Conservation (phyloP, 2,329 filamentous ascomycete genomes). For the Cladosporium sp. region DNA sequence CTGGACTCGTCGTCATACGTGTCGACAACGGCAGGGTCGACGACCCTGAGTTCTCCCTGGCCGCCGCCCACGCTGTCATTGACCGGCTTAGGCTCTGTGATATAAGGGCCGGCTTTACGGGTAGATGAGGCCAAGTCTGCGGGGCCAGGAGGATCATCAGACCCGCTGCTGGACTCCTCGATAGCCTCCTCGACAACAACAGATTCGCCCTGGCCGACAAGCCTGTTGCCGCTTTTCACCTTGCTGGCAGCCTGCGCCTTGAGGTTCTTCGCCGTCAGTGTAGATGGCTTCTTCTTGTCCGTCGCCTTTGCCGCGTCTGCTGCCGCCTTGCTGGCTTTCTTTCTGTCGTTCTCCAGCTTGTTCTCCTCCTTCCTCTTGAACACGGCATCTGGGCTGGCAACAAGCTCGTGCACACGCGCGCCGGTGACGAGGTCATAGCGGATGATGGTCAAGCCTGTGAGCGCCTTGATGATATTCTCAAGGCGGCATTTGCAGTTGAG, state of each 20-base stretch:
- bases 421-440: not conserved
- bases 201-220: not conserved
- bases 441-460: not conserved
- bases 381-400: not conserved
- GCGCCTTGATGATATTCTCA: not conserved
- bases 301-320: not conserved
- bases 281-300: not conserved
- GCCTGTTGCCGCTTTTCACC: not conserved
- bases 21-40: too few relatives aligned
- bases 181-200: not conserved
- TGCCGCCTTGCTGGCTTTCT: not conserved
- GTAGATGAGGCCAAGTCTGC: not conserved
- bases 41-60: not conserved
- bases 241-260: not conserved
- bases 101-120: not conserved
- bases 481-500: not conserved
- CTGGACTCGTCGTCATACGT: not conserved
- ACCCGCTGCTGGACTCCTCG: not conserved
- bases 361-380: slow-evolving; percentile 6
- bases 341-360: not conserved
- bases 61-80: too few relatives aligned
- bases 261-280: not conserved
- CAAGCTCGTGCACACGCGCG: not conserved
- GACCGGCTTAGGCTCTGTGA: not conserved
- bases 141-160: not conserved